Evolutionary conservation across 805 yeast genomes (phyloP).

Genomic region (Yarrowia sp.): DNA sequence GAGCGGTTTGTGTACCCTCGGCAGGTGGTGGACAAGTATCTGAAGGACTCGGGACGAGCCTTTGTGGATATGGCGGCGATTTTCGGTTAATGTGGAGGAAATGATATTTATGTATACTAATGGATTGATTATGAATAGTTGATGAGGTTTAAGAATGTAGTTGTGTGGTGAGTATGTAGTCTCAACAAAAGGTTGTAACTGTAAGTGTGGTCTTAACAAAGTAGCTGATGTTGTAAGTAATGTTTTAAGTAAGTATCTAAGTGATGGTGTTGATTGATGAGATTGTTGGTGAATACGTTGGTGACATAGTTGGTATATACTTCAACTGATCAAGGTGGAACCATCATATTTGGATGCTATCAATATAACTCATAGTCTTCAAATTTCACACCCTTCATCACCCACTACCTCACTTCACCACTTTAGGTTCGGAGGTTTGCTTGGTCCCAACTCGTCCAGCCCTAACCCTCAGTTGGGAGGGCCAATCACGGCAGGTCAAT

Average conservation of each 20-base stretch:
- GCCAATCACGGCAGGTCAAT: conserved; percentile 31
- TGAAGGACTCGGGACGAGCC: conserved; percentile 83
- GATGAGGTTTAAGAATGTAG: background rate
- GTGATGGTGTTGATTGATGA: too few species aligned
- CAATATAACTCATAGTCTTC: too few species aligned
- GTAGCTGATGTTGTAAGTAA: too few species aligned
- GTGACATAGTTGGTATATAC: too few species aligned
- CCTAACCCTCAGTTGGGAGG: conserved; percentile 31
- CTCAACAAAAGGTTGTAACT: too few species aligned
- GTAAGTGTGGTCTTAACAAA: too few species aligned
- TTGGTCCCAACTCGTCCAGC: background rate
- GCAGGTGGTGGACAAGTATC: conserved; percentile 71
- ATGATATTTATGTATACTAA: conserved; percentile 34
- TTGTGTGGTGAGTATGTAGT: background rate
- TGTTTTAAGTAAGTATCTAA: too few species aligned
- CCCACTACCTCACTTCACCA: background rate
- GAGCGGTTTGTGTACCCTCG: conserved; percentile 61
- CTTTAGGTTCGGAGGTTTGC: conserved; percentile 10
- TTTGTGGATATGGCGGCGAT: conserved; percentile 84
- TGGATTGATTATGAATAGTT: conserved; percentile 4
- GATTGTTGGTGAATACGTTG: too few species aligned
- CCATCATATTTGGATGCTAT: too few species aligned
- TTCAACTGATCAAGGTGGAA: too few species aligned
- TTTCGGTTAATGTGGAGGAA: conserved; percentile 53
- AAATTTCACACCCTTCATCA: too few species aligned